Conservation (phyloP, 176 grass and related monocot genomes). For the Triticum turgidum region DNA sequence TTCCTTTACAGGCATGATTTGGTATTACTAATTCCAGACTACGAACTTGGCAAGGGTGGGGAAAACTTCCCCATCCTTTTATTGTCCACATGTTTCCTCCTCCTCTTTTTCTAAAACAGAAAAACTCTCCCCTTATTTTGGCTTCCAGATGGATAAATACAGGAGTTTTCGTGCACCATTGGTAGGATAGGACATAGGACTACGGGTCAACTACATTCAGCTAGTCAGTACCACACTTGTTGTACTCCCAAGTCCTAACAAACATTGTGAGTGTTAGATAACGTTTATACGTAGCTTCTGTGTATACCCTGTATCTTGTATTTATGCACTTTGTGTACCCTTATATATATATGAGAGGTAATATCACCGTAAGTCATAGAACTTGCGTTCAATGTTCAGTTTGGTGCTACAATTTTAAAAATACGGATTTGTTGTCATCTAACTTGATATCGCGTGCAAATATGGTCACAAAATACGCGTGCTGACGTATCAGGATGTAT, state of each 20-base stretch:
- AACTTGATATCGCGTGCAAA: too few species aligned
- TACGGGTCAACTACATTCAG: neutral
- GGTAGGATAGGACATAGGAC: neutral
- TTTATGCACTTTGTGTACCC: too few species aligned
- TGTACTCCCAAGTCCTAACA: neutral
- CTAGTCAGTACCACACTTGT: neutral
- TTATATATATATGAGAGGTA: too few species aligned
- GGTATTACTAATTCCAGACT: neutral
- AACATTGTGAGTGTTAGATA: neutral
- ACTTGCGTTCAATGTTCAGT: too few species aligned
- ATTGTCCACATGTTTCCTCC: constrained; percentile 5
- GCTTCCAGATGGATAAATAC: constrained; percentile 11
- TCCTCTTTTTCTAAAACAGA: constrained; percentile 13
- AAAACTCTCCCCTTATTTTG: constrained; percentile 14
- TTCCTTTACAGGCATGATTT: constrained; percentile 16
- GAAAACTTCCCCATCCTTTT: constrained; percentile 17
- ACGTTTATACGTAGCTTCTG: too few species aligned
- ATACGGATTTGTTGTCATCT: too few species aligned
- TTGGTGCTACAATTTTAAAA: too few species aligned
- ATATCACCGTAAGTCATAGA: too few species aligned
- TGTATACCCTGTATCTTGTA: too few species aligned
- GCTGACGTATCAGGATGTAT: too few species aligned
- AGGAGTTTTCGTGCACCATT: neutral
- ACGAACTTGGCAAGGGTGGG: neutral
- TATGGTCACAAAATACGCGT: too few species aligned